A percentile compares a stretch with the other conserved stretches of the same genome.
phyloP scores from a whole-genome alignment of 2,329 filamentous ascomycete species.

The Sphaceloma murrayae region DNA sequence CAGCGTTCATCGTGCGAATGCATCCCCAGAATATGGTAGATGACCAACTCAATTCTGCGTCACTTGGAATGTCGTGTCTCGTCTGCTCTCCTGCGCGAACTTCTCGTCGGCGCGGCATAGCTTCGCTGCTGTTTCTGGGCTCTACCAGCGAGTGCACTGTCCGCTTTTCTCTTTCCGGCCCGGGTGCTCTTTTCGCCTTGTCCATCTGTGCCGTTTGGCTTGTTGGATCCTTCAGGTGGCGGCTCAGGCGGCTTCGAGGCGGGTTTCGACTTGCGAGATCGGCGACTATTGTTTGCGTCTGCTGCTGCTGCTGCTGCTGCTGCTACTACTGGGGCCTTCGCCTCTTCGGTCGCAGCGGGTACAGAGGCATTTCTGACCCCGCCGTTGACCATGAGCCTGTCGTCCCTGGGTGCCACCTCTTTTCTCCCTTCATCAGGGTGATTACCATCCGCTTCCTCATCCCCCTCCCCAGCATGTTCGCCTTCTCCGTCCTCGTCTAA shows the following conservation, averaged over 20 bases:
- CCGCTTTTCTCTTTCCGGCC: constrained; percentile 28
- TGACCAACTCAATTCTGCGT: too few relatives aligned
- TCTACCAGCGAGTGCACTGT: constrained; percentile 19
- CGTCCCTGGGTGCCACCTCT: too few relatives aligned
- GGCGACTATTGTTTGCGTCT: too few relatives aligned
- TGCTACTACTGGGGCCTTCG: too few relatives aligned
- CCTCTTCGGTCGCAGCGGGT: too few relatives aligned
- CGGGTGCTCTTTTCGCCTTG: background rate
- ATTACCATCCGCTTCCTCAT: background rate
- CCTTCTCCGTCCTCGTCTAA: constrained; percentile 23
- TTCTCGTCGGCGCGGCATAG: constrained; percentile 31
- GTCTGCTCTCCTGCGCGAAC: constrained; percentile 26
- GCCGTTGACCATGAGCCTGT: too few relatives aligned
- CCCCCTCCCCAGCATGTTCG: constrained; percentile 18
- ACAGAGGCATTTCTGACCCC: too few relatives aligned
- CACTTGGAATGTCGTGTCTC: too few relatives aligned
- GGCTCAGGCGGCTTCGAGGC: background rate
- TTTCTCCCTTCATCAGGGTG: background rate
- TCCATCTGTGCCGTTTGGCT: constrained; percentile 19
- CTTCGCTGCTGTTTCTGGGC: constrained; percentile 28
- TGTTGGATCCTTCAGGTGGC: background rate
- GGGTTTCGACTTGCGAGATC: too few relatives aligned
- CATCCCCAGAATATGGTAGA: too few relatives aligned
- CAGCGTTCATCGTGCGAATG: too few relatives aligned
- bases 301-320: too few relatives aligned